Percentiles rank a stretch among this genome's conserved stretches.
phyloP scores from a whole-genome alignment of 2,329 filamentous ascomycete genomes.

The Cercospora beticola region DNA sequence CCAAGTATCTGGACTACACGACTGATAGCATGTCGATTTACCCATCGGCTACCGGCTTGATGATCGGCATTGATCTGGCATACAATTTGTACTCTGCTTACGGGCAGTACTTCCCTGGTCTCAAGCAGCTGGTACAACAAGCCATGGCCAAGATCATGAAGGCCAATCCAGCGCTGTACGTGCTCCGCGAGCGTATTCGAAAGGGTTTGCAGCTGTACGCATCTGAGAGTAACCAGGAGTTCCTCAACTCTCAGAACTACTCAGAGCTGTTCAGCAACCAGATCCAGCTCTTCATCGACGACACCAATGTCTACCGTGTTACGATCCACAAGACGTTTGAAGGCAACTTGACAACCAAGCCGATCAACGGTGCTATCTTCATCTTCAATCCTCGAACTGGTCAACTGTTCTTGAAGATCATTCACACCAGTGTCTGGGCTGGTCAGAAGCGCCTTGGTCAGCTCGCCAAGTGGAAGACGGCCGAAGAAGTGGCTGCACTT shows the following conservation, averaged over 20 bases:
- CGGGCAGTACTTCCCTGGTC: slow-evolving; percentile 95
- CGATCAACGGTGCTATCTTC: slow-evolving; percentile 99
- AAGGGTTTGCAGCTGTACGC: slow-evolving; percentile 98
- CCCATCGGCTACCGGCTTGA: slow-evolving; percentile 90
- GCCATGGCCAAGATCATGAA: slow-evolving; percentile 99
- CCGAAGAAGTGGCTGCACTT: slow-evolving; percentile 96
- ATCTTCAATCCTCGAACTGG: slow-evolving; percentile 99
- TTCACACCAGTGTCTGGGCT: slow-evolving; percentile 98
- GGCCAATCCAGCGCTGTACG: slow-evolving; percentile 93
- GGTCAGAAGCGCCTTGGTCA: slow-evolving; percentile 98
- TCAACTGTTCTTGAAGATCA: slow-evolving; percentile 97
- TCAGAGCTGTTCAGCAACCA: slow-evolving; percentile 99
- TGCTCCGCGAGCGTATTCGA: slow-evolving; percentile 93
- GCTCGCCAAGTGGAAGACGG: slow-evolving; percentile 98
- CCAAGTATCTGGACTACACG: slow-evolving; percentile 98
- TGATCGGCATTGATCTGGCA: slow-evolving; percentile 96
- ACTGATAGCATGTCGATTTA: slow-evolving; percentile 99
- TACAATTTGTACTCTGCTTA: slow-evolving; percentile 99
- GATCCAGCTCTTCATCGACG: slow-evolving; percentile 97
- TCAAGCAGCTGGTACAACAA: slow-evolving; percentile 93
- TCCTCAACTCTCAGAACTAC: slow-evolving; percentile 98
- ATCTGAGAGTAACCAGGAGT: slow-evolving; percentile 98
- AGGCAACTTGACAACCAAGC: slow-evolving; percentile 97
- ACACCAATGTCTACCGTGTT: slow-evolving; percentile 98
- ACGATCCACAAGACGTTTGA: slow-evolving; percentile 99